Percentiles rank a stretch among this genome's conserved stretches.
These are phyloP conservation scores for Guadua angustifolia DNA, from an alignment of 176 grass and related monocot species.

Conservation along the genomic window DNA sequence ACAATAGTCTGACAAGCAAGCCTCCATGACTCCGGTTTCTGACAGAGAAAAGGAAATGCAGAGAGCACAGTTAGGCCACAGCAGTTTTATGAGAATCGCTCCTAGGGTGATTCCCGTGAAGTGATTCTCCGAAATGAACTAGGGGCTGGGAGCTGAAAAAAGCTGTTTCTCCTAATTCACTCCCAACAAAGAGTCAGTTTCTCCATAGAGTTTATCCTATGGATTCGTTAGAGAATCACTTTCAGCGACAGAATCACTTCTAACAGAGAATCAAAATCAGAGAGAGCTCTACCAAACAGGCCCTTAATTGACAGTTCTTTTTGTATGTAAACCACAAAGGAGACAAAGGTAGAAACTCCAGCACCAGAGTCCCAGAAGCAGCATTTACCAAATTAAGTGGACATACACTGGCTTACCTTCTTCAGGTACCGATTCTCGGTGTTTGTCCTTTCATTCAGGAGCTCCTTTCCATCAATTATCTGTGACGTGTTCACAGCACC, in stretches of 20 bases:
- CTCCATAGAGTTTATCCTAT: too few relatives aligned
- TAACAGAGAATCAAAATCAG: too few relatives aligned
- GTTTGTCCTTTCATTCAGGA: conserved; percentile 78
- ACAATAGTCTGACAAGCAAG: conserved; percentile 96
- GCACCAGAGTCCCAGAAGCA: background rate
- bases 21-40: conserved; percentile 97
- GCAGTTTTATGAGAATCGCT: too few relatives aligned
- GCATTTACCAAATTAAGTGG: background rate
- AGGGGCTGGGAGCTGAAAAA: too few relatives aligned
- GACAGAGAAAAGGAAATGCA: background rate
- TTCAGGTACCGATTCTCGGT: conserved; percentile 77
- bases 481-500: conserved; percentile 39
- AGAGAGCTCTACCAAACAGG: too few relatives aligned
- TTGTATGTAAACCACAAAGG: background rate
- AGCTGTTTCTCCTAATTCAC: too few relatives aligned
- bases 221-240: too few relatives aligned
- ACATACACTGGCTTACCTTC: conserved; percentile 45
- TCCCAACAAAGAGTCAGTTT: too few relatives aligned
- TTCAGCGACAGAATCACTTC: too few relatives aligned
- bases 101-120: too few relatives aligned
- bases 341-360: background rate
- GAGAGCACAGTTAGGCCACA: background rate
- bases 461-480: conserved; percentile 76
- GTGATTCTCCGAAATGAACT: too few relatives aligned
- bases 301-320: background rate